These are phyloP conservation scores for Nigrospora sphaerica DNA, from an alignment of 2,329 filamentous ascomycete species.

Conservation along the genomic window DNA sequence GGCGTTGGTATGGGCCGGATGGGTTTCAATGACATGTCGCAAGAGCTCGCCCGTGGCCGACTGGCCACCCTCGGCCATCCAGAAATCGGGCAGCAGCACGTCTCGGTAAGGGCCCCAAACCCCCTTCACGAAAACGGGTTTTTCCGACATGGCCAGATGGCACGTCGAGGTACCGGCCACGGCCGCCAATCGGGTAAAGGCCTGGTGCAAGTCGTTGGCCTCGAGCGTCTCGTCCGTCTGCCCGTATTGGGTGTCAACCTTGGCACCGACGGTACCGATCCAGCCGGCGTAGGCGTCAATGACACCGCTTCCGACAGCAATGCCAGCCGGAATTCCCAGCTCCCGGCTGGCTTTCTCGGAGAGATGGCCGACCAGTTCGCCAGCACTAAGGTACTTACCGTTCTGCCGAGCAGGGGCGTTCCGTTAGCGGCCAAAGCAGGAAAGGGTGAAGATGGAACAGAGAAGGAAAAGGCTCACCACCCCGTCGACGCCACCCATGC, in stretches of 20 bases:
- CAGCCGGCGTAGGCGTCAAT: slow-evolving; percentile 98
- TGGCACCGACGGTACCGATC: slow-evolving; percentile 98
- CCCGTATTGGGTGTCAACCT: slow-evolving; percentile 67
- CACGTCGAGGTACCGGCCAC: slow-evolving; percentile 97
- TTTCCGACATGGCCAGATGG: slow-evolving; percentile 89
- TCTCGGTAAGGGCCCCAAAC: slow-evolving; percentile 98
- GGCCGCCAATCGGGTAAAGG: slow-evolving; percentile 85
- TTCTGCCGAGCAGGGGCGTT: slow-evolving; percentile 50
- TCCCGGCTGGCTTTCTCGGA: slow-evolving; percentile 77
- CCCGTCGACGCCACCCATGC: slow-evolving; percentile 89
- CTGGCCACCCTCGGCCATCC: slow-evolving; percentile 97
- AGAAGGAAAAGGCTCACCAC: slow-evolving; percentile 62
- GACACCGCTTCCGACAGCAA: slow-evolving; percentile 90
- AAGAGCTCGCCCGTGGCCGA: slow-evolving; percentile 92
- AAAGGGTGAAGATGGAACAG: slow-evolving; percentile 4
- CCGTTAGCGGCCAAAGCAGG: slow-evolving; percentile 5
- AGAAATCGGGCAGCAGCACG: slow-evolving; percentile 83
- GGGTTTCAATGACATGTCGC: slow-evolving; percentile 90
- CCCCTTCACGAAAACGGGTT: slow-evolving; percentile 88
- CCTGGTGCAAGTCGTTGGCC: slow-evolving; percentile 83
- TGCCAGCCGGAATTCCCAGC: slow-evolving; percentile 77
- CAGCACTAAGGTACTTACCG: slow-evolving; percentile 83
- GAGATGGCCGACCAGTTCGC: slow-evolving; percentile 80
- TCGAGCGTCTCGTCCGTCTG: slow-evolving; percentile 60
- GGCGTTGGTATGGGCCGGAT: slow-evolving; percentile 81